phyloP scores from a whole-genome alignment of 2,329 filamentous ascomycete genomes.

The Aureobasidium sp. region DNA sequence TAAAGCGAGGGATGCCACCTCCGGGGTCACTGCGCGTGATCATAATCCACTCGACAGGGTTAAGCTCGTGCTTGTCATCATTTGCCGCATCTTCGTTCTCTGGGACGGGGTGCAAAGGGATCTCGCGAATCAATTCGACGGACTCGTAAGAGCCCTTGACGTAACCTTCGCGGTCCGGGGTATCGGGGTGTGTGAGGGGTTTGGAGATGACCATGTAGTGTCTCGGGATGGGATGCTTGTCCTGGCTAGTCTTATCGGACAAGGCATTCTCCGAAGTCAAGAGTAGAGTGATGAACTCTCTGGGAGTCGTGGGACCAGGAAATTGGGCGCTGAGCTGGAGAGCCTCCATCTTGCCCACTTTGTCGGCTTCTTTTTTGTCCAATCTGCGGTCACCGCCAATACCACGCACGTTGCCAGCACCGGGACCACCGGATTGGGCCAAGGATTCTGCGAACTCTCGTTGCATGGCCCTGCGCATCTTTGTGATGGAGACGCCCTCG shows the following conservation, averaged over 20 bases:
- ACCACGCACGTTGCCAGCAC: slow-evolving; percentile 70
- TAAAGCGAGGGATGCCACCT: slow-evolving; percentile 78
- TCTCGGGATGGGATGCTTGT: slow-evolving; percentile 42
- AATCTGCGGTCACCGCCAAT: slow-evolving; percentile 74
- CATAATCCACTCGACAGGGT: slow-evolving; percentile 86
- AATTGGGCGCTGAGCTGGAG: slow-evolving; percentile 86
- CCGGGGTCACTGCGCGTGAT: slow-evolving; percentile 83
- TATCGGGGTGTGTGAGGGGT: slow-evolving; percentile 70
- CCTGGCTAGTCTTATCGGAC: slow-evolving; percentile 36
- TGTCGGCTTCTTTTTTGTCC: slow-evolving; percentile 54
- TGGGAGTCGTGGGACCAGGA: slow-evolving; percentile 75
- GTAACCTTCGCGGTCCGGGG: slow-evolving; percentile 62
- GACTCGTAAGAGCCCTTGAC: slow-evolving; percentile 85
- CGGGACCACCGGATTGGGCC: slow-evolving; percentile 60
- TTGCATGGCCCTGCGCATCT: slow-evolving; percentile 70
- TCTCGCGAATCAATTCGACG: slow-evolving; percentile 81
- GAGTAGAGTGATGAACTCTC: slow-evolving; percentile 79
- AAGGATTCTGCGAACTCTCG: slow-evolving; percentile 74
- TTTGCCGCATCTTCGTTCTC: slow-evolving; percentile 17
- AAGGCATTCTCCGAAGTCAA: slow-evolving; percentile 56
- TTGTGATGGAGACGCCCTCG: slow-evolving; percentile 65
- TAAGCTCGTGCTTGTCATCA: slow-evolving; percentile 32
- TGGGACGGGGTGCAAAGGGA: slow-evolving; percentile 48
- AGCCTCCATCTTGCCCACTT: slow-evolving; percentile 60
- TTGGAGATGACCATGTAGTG: slow-evolving; percentile 85